phyloP scores from a whole-genome alignment of 140 eudicot genomes.

The Senecio squalidus region DNA sequence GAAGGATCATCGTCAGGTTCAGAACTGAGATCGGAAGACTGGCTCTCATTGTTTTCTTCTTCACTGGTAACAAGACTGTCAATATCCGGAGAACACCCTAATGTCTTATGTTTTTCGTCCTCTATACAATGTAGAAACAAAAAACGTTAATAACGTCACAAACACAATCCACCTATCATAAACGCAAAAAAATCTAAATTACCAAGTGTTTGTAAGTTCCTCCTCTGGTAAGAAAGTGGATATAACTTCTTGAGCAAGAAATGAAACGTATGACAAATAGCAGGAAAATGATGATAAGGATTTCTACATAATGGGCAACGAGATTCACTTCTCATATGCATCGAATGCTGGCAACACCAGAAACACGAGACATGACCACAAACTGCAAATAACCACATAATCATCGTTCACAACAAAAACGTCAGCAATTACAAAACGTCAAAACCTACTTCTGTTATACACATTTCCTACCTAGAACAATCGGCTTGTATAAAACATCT shows the following conservation, averaged over 20 bases:
- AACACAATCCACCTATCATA: neutral
- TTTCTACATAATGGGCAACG: conserved; percentile 74
- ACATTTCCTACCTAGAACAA: conserved; percentile 53
- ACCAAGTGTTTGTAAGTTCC: conserved; percentile 58
- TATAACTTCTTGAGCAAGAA: conserved; percentile 64
- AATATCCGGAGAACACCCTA: conserved; percentile 48
- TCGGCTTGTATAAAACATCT: conserved; percentile 72
- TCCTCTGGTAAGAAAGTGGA: conserved; percentile 49
- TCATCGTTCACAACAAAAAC: neutral
- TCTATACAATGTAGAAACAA: conserved; percentile 32
- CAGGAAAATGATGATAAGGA: conserved; percentile 74
- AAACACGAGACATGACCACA: conserved; percentile 80
- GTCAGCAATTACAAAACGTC: neutral
- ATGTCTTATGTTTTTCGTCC: conserved; percentile 33
- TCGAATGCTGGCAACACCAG: conserved; percentile 74
- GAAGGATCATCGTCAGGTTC: neutral
- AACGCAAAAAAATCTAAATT: neutral
- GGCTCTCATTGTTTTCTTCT: conserved; percentile 9
- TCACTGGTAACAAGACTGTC: conserved; percentile 32
- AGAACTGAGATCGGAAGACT: conserved; percentile 10
- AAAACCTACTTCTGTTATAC: neutral
- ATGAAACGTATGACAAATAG: conserved; percentile 55
- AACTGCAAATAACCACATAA: conserved; percentile 36
- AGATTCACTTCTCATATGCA: conserved; percentile 43
- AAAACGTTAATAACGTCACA: neutral